phyloP scores from a whole-genome alignment of 2,329 filamentous ascomycete species.

The Alternaria sp. region DNA sequence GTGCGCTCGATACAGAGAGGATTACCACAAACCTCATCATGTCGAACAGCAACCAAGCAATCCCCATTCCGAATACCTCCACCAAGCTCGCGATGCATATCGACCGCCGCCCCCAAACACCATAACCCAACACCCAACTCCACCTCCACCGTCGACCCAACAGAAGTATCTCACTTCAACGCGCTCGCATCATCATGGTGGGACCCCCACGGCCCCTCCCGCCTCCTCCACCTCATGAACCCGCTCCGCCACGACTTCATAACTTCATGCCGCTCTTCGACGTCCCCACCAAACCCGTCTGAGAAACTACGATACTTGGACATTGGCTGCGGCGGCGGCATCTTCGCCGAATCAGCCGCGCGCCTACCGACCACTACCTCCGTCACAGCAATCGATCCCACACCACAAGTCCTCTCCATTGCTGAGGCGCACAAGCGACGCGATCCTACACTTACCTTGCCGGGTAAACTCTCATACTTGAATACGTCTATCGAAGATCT shows the following conservation, averaged over 20 bases:
- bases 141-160: constrained; percentile 69
- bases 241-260: constrained; percentile 95
- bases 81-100: constrained; percentile 20
- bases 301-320: constrained; percentile 76
- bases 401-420: constrained; percentile 73
- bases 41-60: not conserved
- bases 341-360: constrained; percentile 89
- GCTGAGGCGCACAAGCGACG: constrained; percentile 76
- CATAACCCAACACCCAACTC: constrained; percentile 28
- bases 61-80: not conserved
- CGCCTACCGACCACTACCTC: constrained; percentile 66
- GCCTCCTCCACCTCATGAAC: constrained; percentile 97
- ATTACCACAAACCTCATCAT: not conserved
- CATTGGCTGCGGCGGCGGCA: constrained; percentile 93
- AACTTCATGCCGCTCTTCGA: constrained; percentile 65
- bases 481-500: constrained; percentile 80
- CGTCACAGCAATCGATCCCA: constrained; percentile 81
- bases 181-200: constrained; percentile 94
- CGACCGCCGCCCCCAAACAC: constrained; percentile 20
- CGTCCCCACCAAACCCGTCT: constrained; percentile 43
- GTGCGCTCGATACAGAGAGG: constrained; percentile 15
- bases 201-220: constrained; percentile 91
- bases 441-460: constrained; percentile 71
- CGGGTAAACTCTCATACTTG: constrained; percentile 68
- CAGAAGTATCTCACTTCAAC: constrained; percentile 94